phyloP scores from a whole-genome alignment of 257 asterid genomes.

The Forsythia suspensa region DNA sequence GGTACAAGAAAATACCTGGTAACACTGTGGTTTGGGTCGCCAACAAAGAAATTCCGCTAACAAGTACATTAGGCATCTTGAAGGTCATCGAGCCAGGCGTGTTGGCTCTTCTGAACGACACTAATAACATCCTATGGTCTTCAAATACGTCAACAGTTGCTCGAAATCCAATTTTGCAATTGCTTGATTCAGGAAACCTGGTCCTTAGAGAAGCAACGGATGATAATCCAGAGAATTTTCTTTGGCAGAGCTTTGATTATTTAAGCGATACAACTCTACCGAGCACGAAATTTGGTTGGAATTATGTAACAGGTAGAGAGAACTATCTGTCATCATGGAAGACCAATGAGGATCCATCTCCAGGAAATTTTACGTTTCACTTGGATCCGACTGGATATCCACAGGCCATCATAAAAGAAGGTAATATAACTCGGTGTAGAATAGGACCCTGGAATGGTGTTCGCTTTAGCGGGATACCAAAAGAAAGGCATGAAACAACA shows the following conservation, averaged over 20 bases:
- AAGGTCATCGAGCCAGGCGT: conserved; percentile 24
- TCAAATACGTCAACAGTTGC: conserved; percentile 26
- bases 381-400: conserved; percentile 35
- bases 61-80: conserved; percentile 25
- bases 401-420: conserved; percentile 18
- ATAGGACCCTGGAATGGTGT: conserved; percentile 50
- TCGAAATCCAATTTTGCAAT: conserved; percentile 26
- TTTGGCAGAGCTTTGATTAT: conserved; percentile 56
- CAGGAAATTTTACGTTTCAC: conserved; percentile 28
- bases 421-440: background rate
- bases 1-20: conserved; percentile 36
- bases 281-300: conserved; percentile 42
- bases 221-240: conserved; percentile 24
- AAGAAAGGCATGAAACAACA: background rate
- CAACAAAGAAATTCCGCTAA: conserved; percentile 27
- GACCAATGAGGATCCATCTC: conserved; percentile 39
- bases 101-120: conserved; percentile 28
- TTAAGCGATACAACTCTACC: conserved; percentile 44
- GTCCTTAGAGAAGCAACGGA: conserved; percentile 36
- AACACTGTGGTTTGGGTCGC: conserved; percentile 39
- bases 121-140: conserved; percentile 38
- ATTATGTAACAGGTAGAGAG: conserved; percentile 30
- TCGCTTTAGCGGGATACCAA: conserved; percentile 35
- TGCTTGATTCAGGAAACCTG: conserved; percentile 53
- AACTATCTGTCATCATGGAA: conserved; percentile 44